Evolutionary conservation across 2,329 filamentous ascomycete species (phyloP).

Genomic region (Apiospora koreana): DNA sequence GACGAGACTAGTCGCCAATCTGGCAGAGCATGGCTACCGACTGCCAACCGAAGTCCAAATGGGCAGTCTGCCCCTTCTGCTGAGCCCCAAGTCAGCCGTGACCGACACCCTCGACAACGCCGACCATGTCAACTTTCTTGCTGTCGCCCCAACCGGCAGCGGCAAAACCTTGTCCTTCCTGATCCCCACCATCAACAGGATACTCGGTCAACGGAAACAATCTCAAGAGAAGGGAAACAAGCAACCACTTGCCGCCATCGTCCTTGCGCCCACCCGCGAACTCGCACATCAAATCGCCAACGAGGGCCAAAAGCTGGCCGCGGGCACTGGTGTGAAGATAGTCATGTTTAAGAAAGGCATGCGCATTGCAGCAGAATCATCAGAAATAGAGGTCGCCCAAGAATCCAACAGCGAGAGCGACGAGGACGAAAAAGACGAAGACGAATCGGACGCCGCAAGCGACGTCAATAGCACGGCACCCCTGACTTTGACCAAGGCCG

Average conservation of each 20-base stretch:
- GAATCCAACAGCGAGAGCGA: slow-evolving; percentile 41
- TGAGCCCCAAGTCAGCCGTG: slow-evolving; percentile 58
- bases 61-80: slow-evolving; percentile 76
- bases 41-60: slow-evolving; percentile 94
- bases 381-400: slow-evolving; percentile 29
- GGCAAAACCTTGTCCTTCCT: slow-evolving; percentile 95
- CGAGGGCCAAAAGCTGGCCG: slow-evolving; percentile 80
- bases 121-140: slow-evolving; percentile 70
- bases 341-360: slow-evolving; percentile 86
- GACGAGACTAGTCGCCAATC: slow-evolving; percentile 72
- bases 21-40: slow-evolving; percentile 80
- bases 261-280: slow-evolving; percentile 78
- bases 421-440: slow-evolving; percentile 37
- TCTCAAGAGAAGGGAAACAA: slow-evolving; percentile 33
- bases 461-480: slow-evolving; percentile 18
- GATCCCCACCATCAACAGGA: slow-evolving; percentile 79
- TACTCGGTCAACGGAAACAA: slow-evolving; percentile 55
- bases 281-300: slow-evolving; percentile 78
- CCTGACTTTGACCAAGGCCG: slow-evolving; percentile 64
- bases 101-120: slow-evolving; percentile 31
- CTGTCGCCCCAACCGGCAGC: slow-evolving; percentile 91
- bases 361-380: slow-evolving; percentile 56
- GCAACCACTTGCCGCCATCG: slow-evolving; percentile 64
- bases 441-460: slow-evolving; percentile 33
- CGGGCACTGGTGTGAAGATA: slow-evolving; percentile 76